Conservation (phyloP, 495 filamentous ascomycete species). For the Penicillium ucsense region DNA sequence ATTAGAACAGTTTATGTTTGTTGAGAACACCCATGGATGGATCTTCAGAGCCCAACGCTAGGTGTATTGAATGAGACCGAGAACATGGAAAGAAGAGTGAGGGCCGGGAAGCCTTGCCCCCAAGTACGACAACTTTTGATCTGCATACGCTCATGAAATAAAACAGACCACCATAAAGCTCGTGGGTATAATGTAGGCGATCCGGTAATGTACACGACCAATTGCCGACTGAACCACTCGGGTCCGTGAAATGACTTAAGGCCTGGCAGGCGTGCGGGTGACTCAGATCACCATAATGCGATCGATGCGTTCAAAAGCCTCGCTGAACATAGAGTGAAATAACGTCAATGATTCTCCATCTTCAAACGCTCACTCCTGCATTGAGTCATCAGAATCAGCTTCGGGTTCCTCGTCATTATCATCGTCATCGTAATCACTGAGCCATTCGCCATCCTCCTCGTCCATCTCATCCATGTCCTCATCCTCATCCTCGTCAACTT, state of each 20-base stretch:
- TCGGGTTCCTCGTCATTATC: slow-evolving; percentile 42
- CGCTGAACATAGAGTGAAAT: too few relatives aligned
- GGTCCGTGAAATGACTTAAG: background rate
- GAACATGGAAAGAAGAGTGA: background rate
- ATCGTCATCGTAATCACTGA: slow-evolving; percentile 52
- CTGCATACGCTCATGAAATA: slow-evolving; percentile 13
- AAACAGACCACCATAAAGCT: slow-evolving; percentile 12
- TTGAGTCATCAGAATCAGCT: slow-evolving; percentile 27
- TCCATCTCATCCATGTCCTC: slow-evolving; percentile 44
- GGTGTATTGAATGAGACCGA: too few relatives aligned
- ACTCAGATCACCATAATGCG: too few relatives aligned
- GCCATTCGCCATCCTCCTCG: slow-evolving; percentile 49
- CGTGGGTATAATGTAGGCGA: slow-evolving; percentile 14
- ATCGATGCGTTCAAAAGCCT: too few relatives aligned
- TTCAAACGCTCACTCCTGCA: slow-evolving; percentile 26
- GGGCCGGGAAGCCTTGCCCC: slow-evolving; percentile 2
- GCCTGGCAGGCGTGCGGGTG: too few relatives aligned
- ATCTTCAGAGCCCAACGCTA: too few relatives aligned
- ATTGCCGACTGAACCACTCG: background rate
- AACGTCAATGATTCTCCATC: background rate
- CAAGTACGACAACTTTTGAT: slow-evolving; percentile 7
- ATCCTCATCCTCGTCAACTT: slow-evolving; percentile 44
- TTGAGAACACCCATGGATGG: too few relatives aligned
- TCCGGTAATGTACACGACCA: background rate
- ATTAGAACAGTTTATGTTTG: too few relatives aligned